Conservation (phyloP, 139 green algal genomes). For the Micractinium conductrix region DNA sequence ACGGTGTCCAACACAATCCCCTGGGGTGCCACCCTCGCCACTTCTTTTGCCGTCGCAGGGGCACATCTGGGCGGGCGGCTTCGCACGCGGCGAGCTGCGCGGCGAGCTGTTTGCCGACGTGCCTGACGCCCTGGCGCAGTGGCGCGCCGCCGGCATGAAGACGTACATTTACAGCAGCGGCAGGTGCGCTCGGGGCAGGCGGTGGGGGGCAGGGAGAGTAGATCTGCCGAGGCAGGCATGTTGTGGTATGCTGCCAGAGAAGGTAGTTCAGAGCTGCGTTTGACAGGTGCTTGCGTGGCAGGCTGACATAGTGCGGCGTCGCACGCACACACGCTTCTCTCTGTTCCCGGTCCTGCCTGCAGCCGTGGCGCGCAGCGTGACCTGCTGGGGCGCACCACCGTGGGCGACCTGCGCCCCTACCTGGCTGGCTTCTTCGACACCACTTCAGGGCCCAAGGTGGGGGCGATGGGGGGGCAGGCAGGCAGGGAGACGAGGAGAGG, state of each 20-base stretch:
- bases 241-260: too few relatives aligned
- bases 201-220: too few relatives aligned
- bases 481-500: too few relatives aligned
- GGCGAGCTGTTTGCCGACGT: conserved; percentile 88
- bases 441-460: conserved; percentile 76
- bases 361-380: conserved; percentile 56
- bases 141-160: conserved; percentile 78
- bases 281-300: too few relatives aligned
- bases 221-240: too few relatives aligned
- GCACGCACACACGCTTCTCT: too few relatives aligned
- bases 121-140: conserved; percentile 74
- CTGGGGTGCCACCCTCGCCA: neutral
- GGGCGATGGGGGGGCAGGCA: neutral
- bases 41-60: conserved; percentile 35
- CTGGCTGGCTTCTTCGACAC: conserved; percentile 97
- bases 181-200: conserved; percentile 65
- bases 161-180: conserved; percentile 96
- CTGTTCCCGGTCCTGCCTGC: too few relatives aligned
- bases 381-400: conserved; percentile 69
- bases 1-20: neutral
- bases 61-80: conserved; percentile 82
- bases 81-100: conserved; percentile 73
- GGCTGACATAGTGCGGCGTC: too few relatives aligned
- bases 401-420: conserved; percentile 87
- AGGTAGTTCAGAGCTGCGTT: too few relatives aligned